Evolutionary conservation across 805 yeast genomes (phyloP).

Genomic region (Danielozyma ontarioensis): DNA sequence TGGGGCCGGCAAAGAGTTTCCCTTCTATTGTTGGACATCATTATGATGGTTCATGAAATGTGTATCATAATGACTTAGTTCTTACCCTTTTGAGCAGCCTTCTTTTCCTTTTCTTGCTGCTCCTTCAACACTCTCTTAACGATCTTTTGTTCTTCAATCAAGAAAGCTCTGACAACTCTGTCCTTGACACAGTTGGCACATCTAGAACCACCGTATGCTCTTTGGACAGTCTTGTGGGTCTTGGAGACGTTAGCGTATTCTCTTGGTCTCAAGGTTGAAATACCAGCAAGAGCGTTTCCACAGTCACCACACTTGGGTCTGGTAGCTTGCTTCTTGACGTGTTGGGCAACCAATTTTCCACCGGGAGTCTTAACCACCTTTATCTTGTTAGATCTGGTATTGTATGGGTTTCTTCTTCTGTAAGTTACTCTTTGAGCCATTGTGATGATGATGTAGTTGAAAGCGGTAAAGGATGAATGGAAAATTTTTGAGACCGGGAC

Average conservation of each 20-base stretch:
- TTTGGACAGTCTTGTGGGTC: conserved; percentile 96
- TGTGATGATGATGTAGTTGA: conserved; percentile 10
- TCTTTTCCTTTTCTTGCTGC: conserved; percentile 84
- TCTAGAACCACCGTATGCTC: conserved; percentile 99
- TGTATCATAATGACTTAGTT: too few relatives aligned
- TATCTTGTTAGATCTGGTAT: conserved; percentile 99
- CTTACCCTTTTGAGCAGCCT: conserved; percentile 33
- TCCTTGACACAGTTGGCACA: conserved; percentile 99
- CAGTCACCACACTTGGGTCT: conserved; percentile 89
- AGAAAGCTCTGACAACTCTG: conserved; percentile 99
- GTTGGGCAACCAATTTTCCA: conserved; percentile 97
- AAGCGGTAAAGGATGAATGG: too few relatives aligned
- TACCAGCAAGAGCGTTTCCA: conserved; percentile 77
- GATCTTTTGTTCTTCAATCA: conserved; percentile 99
- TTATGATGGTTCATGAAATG: too few relatives aligned
- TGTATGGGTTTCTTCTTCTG: conserved; percentile 99
- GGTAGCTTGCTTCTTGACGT: conserved; percentile 86
- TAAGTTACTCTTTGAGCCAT: conserved; percentile 99
- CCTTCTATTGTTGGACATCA: neutral
- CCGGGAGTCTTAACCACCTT: conserved; percentile 99
- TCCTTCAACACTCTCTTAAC: conserved; percentile 99
- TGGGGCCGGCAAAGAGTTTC: too few relatives aligned
- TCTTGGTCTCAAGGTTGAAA: conserved; percentile 97
- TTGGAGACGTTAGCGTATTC: conserved; percentile 91
- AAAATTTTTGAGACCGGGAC: too few relatives aligned